phyloP scores from a whole-genome alignment of 495 filamentous ascomycete genomes.

The Aspergillus wentii region DNA sequence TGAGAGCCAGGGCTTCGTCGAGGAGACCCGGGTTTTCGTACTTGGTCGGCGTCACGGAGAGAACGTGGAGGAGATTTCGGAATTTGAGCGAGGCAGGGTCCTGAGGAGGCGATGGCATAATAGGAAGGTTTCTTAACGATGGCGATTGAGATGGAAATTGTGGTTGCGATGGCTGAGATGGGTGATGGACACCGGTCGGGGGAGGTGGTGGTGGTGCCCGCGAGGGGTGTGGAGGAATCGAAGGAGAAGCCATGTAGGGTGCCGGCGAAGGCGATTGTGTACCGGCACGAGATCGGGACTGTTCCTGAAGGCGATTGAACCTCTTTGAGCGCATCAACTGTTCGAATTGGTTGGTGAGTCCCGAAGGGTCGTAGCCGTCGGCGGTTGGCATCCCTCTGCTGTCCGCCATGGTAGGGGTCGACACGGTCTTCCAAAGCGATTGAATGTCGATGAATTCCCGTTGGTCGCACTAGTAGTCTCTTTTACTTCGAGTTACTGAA shows the following conservation, averaged over 20 bases:
- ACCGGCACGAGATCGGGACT: slow-evolving; percentile 52
- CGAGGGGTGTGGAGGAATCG: slow-evolving; percentile 35
- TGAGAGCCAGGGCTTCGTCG: slow-evolving; percentile 81
- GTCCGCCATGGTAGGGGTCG: slow-evolving; percentile 41
- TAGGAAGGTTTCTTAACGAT: slow-evolving; percentile 64
- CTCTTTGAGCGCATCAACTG: slow-evolving; percentile 71
- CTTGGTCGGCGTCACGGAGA: slow-evolving; percentile 80
- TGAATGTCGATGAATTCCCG: slow-evolving; percentile 4
- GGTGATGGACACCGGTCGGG: slow-evolving; percentile 22
- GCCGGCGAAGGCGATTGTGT: slow-evolving; percentile 40
- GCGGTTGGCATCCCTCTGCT: slow-evolving; percentile 26
- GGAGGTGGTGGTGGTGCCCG: slow-evolving; percentile 35
- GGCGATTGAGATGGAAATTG: slow-evolving; percentile 62
- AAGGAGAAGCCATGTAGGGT: slow-evolving; percentile 26
- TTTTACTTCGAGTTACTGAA: no score
- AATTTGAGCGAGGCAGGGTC: slow-evolving; percentile 76
- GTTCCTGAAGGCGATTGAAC: slow-evolving; percentile 66
- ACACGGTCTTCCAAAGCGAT: no score
- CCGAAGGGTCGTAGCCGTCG: slow-evolving; percentile 38
- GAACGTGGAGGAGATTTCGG: slow-evolving; percentile 70
- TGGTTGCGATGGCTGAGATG: slow-evolving; percentile 22
- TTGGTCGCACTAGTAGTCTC: no score
- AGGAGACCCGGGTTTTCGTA: slow-evolving; percentile 97
- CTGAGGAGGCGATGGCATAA: slow-evolving; percentile 72
- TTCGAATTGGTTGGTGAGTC: slow-evolving; percentile 65